Evolutionary conservation across 768 basidiomycete species (phyloP).

Genomic region (Lactifluus volemus): DNA sequence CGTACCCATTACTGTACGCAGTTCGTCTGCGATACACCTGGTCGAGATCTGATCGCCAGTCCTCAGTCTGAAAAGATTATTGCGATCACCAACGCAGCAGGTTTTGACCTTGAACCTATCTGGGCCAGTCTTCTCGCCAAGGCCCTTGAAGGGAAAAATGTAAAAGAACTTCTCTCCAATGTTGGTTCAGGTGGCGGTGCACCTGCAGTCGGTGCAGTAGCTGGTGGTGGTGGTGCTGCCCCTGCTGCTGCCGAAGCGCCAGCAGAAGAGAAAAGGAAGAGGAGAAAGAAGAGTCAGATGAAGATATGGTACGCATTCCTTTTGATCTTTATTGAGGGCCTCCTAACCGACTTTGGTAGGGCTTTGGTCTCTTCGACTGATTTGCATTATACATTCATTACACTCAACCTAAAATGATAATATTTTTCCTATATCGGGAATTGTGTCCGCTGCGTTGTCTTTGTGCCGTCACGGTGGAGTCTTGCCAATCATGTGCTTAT

Average conservation of each 20-base stretch:
- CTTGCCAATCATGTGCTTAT: not conserved
- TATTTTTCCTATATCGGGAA: not conserved
- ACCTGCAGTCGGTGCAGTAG: conserved; percentile 53
- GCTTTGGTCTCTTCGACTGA: conserved; percentile 96
- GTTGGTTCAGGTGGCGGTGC: conserved; percentile 90
- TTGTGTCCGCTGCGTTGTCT: not conserved
- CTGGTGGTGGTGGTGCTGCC: conserved; percentile 47
- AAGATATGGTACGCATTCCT: conserved; percentile 64
- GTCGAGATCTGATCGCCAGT: conserved; percentile 1
- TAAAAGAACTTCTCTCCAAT: conserved; percentile 92
- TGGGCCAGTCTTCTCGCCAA: conserved; percentile 97
- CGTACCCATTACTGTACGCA: conserved; percentile 91
- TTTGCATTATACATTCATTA: not conserved
- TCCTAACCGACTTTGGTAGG: conserved; percentile 35
- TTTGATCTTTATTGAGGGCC: not conserved
- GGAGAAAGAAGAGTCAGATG: conserved; percentile 85
- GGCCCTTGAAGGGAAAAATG: conserved; percentile 95
- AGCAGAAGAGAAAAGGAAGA: conserved; percentile 76
- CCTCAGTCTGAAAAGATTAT: conserved; percentile 83
- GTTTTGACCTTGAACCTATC: conserved; percentile 87
- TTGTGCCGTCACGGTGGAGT: not conserved
- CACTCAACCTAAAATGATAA: conserved; percentile 1
- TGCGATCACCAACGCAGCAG: conserved; percentile 76
- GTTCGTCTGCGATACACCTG: not conserved
- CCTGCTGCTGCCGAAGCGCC: conserved; percentile 63